Base-by-base conservation (phyloP, 83 land plant species). In the Diphasiastrum complanatum region DNA sequence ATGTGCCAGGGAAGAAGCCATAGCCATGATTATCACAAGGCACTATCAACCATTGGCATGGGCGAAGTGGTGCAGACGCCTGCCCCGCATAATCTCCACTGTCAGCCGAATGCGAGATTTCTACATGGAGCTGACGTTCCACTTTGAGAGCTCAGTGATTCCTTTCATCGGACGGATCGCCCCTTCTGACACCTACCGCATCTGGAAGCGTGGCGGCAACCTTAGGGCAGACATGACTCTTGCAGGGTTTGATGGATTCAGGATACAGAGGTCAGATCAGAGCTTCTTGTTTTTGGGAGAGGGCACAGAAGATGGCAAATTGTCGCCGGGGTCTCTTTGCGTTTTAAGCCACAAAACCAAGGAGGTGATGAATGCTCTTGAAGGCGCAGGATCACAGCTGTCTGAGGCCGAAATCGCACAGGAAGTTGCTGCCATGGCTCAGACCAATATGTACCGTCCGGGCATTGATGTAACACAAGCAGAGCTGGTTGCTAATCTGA, bases 191-290 rank as follows among this genome's bases (percentile, higher is more conserved):
- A 55, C 59, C 20, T 55, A 55, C 59, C 26, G 27, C 18, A 55
- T 55, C 8, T 55, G 59, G 59, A 55, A 55, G 59, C 34, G 59
- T 11, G 59, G 59, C 10, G 20, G 35, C 0, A 55, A 55, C 35
- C 59, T 55, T 16, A 27, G 59, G 11, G 59, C 59, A 27, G 59
- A 55, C 31, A 55, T 55, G 59, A 55, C 59, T 27, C 59, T 55
- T 11, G 59, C 59, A 11, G 59, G 59, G 11, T 55, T 55, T 30
- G 59, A 55, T 55, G 59, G 59, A 18, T 55, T 55, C 19, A 20
- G 34, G 59, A 55, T 55, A 11, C 59, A 55, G 35, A 20, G 59
- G 59, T 55, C 28, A 20, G 59, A 55, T 27, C 59, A 55, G 34
- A 55, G 59, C 19, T 55, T 55, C 34, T 1, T 55, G 35, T 55